Evolutionary conservation across 148 eudicot genomes (phyloP).

Genomic region (Selenicereus undatus): DNA sequence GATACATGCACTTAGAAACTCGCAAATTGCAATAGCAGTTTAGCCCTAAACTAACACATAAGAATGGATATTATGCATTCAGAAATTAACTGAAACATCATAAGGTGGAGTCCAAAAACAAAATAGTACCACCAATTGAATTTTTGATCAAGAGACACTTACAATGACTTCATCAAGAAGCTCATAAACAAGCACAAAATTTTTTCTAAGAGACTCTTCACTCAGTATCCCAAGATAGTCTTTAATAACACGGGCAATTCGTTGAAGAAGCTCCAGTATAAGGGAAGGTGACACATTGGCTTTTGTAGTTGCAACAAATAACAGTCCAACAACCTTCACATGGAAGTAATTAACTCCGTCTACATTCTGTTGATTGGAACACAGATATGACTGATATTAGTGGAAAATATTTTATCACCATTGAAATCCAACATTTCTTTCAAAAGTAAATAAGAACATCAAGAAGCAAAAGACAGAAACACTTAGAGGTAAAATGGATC

Average conservation of each 20-base stretch:
- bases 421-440: neutral
- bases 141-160: slow-evolving; percentile 33
- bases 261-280: slow-evolving; percentile 86
- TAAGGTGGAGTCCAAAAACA: neutral
- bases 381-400: neutral
- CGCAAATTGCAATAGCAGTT: neutral
- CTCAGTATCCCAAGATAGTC: slow-evolving; percentile 95
- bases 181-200: slow-evolving; percentile 95
- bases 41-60: neutral
- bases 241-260: slow-evolving; percentile 89
- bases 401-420: neutral
- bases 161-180: slow-evolving; percentile 94
- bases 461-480: neutral
- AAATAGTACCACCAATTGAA: neutral
- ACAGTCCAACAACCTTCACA: slow-evolving; percentile 86
- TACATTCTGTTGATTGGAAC: slow-evolving; percentile 49
- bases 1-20: neutral
- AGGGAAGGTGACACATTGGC: slow-evolving; percentile 80
- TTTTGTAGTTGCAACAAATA: slow-evolving; percentile 96
- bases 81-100: neutral
- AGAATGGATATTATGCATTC: neutral
- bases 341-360: slow-evolving; percentile 97
- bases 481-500: neutral
- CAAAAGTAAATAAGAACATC: neutral
- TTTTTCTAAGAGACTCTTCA: slow-evolving; percentile 84